Evolutionary conservation across 1,284 basidiomycete genomes (phyloP).

Genomic region (Austropuccinia psidii): DNA sequence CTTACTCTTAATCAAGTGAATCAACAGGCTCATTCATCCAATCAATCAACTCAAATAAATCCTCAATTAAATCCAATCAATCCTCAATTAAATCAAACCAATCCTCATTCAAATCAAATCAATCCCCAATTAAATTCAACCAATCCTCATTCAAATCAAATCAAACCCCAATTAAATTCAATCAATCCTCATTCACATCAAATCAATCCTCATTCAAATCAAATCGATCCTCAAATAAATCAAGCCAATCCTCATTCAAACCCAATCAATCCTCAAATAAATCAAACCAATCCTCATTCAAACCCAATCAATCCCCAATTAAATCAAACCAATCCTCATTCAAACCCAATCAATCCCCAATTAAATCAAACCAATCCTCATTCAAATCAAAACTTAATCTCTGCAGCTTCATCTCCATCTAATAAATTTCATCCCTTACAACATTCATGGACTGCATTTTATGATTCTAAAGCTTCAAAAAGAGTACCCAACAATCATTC

Average conservation of each 20-base stretch:
- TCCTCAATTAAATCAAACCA: neutral
- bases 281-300: neutral
- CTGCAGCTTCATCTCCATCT: neutral
- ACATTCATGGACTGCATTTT: constrained; percentile 77
- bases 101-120: neutral
- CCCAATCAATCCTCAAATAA: neutral
- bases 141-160: neutral
- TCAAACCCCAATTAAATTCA: neutral
- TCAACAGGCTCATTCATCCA: neutral
- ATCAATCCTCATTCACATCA: neutral
- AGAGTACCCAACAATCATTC: constrained; percentile 50
- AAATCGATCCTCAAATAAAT: neutral
- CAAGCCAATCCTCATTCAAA: neutral
- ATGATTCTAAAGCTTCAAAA: constrained; percentile 62
- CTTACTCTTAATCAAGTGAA: neutral
- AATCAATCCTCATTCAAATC: neutral
- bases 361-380: neutral
- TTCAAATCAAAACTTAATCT: neutral
- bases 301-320: neutral
- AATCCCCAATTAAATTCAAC: neutral
- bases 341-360: neutral
- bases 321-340: neutral
- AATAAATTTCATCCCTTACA: constrained; percentile 60
- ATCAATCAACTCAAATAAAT: neutral
- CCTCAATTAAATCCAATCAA: neutral